Evolutionary conservation across 257 asterid genomes (phyloP), one percentile per base, ranked within the genome.

Genomic region (Solanum sitiens): DNA sequence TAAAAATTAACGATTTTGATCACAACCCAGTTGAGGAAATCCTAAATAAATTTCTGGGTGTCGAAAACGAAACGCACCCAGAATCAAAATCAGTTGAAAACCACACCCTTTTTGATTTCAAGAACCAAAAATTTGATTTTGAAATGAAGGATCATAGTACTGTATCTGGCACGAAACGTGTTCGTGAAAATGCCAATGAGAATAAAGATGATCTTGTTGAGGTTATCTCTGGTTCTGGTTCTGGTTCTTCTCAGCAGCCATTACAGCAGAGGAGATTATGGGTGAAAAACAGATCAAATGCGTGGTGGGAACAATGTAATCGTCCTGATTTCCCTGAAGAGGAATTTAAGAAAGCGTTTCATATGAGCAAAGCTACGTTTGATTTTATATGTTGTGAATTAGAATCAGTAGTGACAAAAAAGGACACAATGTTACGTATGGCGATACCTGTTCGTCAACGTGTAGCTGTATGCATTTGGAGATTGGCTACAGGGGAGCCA

Each of bases 391-490:
- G 99, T 83, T 75, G 89, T 0, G 96, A 95, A 50, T 94, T 96
- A 2, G 98, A 94, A 35, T 86, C 96, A 1, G 96, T 77, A 1
- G 94, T 96, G 59, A 95, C 94, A 0, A 96, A 94, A 42, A 94
- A 95, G 20, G 92, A 96, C 89, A 96, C 99, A n/a, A 94, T 94
- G 98, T 94, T 96, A 21, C 95, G 99, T 2, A 33, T 87, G 47
- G 99, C 99, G 0, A 96, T 96, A 25, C 99, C 99, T 18, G 98
- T 96, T 25, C 94, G 93, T 6, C 98, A 95, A 87, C 94, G 99
- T 9, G 98, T 96, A 11, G 99, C 98, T 1, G 99, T 95, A 3
- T 96, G 99, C 65, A 47, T 96, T 7, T 96, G 98, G 98, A 70
- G 98, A 35, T 88, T 96, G 50, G 98, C 98, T 86, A 96, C 99